Evolutionary conservation across 2,329 filamentous ascomycete species (phyloP), one percentile per base, ranked within the genome.

Genomic region (Pyrenochaeta sp.): DNA sequence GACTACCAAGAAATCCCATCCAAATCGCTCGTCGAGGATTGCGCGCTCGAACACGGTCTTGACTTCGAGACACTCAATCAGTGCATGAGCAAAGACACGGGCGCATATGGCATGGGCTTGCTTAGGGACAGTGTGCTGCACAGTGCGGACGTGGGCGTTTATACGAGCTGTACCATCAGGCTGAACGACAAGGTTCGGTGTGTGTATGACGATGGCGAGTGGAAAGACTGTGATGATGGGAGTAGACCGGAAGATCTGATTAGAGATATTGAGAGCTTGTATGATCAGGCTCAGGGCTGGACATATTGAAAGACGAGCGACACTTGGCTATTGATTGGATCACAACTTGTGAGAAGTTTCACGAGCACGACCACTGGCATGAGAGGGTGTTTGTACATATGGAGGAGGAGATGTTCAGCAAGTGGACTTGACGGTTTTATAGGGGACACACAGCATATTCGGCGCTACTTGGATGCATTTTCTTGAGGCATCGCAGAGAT

Each of bases 21-120:
- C 22, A 82, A 87, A 36, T 79, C 80, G n/a, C 80, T 96, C 13
- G 81, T 96, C 27, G 82, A 95, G 67, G 85, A 90, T 66, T 99
- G 94, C 69, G 90, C 94, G 3, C 77, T 96, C 36, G 90, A 97
- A 73, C 90, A 96, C 65, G 91, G 90, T 19, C 85, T 97, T 35
- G 87, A 94, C 62, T 90, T 96, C 67, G 80, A 85, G 18, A 79
- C 82, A 53, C 73, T 99, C 41, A 95, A 97, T 69, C 78, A 87
- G 14, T 99, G 94, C 69, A 86, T 90, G 29, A 86, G 86, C 27
- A 79, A 82, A 50, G 87, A 96, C 46, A 84, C 90, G 56, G 89
- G 90, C 20, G 85, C 83, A 1, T 81, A 85, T 47, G 88, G 86
- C 3, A 76, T 90, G 58, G 77, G 80, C 1, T 72, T 92, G 77